These are phyloP conservation scores for Penicillium olsonii DNA, from an alignment of 2,329 filamentous ascomycete genomes.

Conservation along the genomic window DNA sequence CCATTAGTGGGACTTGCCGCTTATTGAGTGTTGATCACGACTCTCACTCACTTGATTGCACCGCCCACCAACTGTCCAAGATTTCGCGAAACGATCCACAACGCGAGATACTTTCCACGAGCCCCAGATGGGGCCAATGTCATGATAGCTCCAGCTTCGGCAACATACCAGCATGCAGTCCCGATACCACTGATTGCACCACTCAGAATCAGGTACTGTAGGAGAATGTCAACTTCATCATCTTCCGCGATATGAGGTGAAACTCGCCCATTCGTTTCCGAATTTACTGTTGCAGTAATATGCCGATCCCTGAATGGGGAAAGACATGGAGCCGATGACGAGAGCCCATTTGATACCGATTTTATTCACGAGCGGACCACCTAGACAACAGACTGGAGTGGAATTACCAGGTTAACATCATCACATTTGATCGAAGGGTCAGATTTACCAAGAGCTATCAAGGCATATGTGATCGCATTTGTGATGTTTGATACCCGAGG, in stretches of 20 bases:
- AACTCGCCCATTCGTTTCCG: slow-evolving; percentile 50
- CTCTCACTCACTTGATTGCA: slow-evolving; percentile 44
- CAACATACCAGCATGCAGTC: slow-evolving; percentile 53
- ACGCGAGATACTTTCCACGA: slow-evolving; percentile 51
- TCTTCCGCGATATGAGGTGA: neutral
- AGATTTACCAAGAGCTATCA: slow-evolving; percentile 32
- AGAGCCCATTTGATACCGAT: slow-evolving; percentile 51
- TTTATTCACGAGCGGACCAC: slow-evolving; percentile 51
- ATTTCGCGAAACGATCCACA: slow-evolving; percentile 53
- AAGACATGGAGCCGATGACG: slow-evolving; percentile 45
- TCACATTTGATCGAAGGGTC: neutral
- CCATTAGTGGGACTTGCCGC: neutral
- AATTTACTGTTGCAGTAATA: slow-evolving; percentile 55
- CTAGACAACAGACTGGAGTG: slow-evolving; percentile 41
- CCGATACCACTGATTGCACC: slow-evolving; percentile 43
- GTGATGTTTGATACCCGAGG: slow-evolving; percentile 48
- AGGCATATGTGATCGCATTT: slow-evolving; percentile 31
- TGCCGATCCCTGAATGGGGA: slow-evolving; percentile 50
- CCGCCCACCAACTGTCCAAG: slow-evolving; percentile 51
- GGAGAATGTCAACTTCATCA: no score
- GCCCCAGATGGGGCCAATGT: slow-evolving; percentile 49
- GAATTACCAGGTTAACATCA: slow-evolving; percentile 2
- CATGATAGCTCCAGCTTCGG: slow-evolving; percentile 53
- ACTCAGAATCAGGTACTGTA: slow-evolving; percentile 44
- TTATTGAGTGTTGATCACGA: neutral